Base-by-base conservation (phyloP, 1,284 basidiomycete species). In the Fomitopsis schrenkii region DNA sequence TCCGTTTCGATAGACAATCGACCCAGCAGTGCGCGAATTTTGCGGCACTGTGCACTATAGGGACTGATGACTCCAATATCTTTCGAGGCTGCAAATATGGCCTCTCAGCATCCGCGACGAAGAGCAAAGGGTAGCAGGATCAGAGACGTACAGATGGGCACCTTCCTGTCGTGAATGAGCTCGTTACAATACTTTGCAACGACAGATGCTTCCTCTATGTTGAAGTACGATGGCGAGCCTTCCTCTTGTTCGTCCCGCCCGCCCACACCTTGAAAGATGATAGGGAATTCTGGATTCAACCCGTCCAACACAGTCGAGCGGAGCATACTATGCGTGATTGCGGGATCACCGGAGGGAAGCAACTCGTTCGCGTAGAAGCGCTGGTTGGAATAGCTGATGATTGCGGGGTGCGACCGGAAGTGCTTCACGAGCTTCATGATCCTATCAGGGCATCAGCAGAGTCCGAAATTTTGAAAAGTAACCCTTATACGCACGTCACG, bases 31-130 rank as follows among this genome's bases (percentile, higher is more conserved):
- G 62, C 68, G 8, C 81, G 74, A 26, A 86, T 79, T 63, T 80
- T 82, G 14, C 72, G 68, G 28, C 78, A 79, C 66, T 87, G 85
- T 0, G 81, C 80, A 55, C 80, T 77, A 65, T 86, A 86, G 1
- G 85, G 84, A 0, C 83, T 67, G 48, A 86, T 83, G n/a, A 86
- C 73, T 0, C 84, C 83, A 60, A 84, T 83, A 26, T 84, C 79
- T 5, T 44, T 28, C 2, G 41, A 26, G 7, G 22, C 59, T 60
- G 30, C 6, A 14, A 9, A 8, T 1, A 33, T 17, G 2, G 19
- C 6, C 19, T 14, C 14, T 22, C 17, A 48, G 41, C 26, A 10
- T 14, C 7, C 15, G n/a, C 4, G 15, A 8, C 4, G 10, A 14
- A 10, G 17, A 4, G 17, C 7, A 17, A 22, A 5, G 14, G 10